phyloP scores from a whole-genome alignment of 2,329 filamentous ascomycete species.

The Calonectria montana region DNA sequence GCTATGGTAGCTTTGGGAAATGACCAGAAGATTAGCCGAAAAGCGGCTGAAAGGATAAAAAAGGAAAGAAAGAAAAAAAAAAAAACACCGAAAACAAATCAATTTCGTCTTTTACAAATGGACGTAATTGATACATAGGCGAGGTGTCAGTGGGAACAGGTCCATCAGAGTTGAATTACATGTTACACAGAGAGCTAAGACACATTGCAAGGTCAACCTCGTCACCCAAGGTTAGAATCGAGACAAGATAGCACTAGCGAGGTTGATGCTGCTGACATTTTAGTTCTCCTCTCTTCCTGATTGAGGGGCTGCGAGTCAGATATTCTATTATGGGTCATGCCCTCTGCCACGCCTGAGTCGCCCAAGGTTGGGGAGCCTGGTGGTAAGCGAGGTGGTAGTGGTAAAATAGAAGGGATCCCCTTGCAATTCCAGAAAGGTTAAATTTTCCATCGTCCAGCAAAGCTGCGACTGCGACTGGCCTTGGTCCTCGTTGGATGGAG shows the following conservation, averaged over 20 bases:
- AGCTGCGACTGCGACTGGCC: not conserved
- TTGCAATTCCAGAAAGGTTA: conserved; percentile 13
- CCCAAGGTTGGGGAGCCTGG: not conserved
- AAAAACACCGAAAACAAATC: not conserved
- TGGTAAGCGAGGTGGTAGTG: conserved; percentile 18
- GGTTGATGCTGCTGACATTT: not conserved
- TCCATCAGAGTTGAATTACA: not conserved
- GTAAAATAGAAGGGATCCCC: conserved; percentile 18
- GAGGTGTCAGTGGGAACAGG: not conserved
- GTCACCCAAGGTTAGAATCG: not conserved
- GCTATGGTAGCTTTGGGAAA: not conserved
- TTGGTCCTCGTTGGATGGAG: not conserved
- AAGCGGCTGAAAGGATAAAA: not conserved
- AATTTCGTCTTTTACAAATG: not conserved
- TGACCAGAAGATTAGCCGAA: not conserved
- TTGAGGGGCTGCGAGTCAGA: conserved; percentile 16
- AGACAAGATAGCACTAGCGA: not conserved
- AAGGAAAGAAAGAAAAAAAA: not conserved
- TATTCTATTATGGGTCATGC: conserved; percentile 3
- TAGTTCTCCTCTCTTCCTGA: not conserved
- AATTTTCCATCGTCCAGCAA: conserved; percentile 14
- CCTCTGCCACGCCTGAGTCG: not conserved
- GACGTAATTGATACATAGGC: conserved; percentile 6
- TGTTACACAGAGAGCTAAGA: not conserved
- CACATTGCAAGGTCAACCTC: not conserved